Conservation (phyloP, 176 grass and related monocot species). For the Secale cereale region DNA sequence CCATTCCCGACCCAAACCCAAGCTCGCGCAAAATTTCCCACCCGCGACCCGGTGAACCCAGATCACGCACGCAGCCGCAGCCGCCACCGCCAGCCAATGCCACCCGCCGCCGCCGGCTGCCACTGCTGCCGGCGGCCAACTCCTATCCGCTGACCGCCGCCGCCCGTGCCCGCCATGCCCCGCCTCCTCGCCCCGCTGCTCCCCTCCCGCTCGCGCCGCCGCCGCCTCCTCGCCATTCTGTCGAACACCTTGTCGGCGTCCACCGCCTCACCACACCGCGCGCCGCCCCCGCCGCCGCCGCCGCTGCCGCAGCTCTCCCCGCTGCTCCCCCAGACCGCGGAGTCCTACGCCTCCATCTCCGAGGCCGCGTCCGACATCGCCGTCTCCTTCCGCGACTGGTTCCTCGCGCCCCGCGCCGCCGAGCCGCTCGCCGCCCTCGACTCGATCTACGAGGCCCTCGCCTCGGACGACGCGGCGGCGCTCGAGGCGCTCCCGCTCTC, state of each 20-base stretch:
- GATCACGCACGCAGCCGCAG: not conserved
- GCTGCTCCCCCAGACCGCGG: conserved; percentile 7
- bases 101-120: conserved; percentile 37
- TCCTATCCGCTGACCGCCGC: not conserved
- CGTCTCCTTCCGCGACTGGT: conserved; percentile 59
- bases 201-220: conserved; percentile 4
- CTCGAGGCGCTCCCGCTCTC: conserved; percentile 56
- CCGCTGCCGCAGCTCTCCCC: conserved; percentile 25
- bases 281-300: not conserved
- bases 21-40: not conserved
- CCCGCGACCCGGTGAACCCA: not conserved
- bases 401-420: conserved; percentile 31
- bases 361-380: conserved; percentile 37
- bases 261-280: not conserved
- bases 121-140: conserved; percentile 44
- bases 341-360: not conserved
- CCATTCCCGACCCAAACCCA: not conserved
- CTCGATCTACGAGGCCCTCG: conserved; percentile 69
- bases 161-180: conserved; percentile 17
- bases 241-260: conserved; percentile 46
- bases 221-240: conserved; percentile 37
- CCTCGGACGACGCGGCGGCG: conserved; percentile 29
- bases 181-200: conserved; percentile 22
- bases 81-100: conserved; percentile 24
- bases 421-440: conserved; percentile 37